phyloP scores from a whole-genome alignment of 768 basidiomycete genomes.

The Mycena alexandri region DNA sequence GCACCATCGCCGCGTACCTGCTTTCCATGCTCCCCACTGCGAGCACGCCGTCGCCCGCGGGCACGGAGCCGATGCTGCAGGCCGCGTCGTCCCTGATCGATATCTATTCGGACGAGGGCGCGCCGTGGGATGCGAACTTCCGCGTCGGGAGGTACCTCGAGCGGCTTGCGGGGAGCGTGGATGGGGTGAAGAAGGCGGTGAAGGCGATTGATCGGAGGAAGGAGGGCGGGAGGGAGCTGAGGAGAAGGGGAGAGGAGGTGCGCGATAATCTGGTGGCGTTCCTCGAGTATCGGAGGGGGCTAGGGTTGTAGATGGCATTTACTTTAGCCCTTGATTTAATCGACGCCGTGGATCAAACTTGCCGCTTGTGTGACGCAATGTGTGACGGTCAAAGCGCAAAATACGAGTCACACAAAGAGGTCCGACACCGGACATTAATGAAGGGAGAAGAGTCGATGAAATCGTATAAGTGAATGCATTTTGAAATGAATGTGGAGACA shows the following conservation, averaged over 20 bases:
- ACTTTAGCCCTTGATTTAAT: not conserved
- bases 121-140: slow-evolving; percentile 87
- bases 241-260: slow-evolving; percentile 79
- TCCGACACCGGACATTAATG: no score
- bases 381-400: no score
- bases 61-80: slow-evolving; percentile 81
- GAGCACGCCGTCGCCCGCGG: slow-evolving; percentile 54
- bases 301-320: slow-evolving; percentile 54
- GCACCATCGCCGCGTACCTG: slow-evolving; percentile 77
- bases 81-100: slow-evolving; percentile 88
- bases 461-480: no score
- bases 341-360: no score
- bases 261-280: slow-evolving; percentile 83
- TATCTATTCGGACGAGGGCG: slow-evolving; percentile 90
- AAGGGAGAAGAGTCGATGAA: no score
- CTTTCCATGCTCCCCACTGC: slow-evolving; percentile 70
- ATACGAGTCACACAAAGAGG: no score
- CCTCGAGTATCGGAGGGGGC: slow-evolving; percentile 74
- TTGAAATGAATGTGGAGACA: no score
- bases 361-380: no score
- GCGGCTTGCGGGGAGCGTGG: slow-evolving; percentile 68
- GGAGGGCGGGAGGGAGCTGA: slow-evolving; percentile 74
- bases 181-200: slow-evolving; percentile 72
- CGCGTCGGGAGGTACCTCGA: slow-evolving; percentile 69
- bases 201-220: slow-evolving; percentile 76